Conservation (phyloP, 495 filamentous ascomycete species). For the Neurospora sp. region DNA sequence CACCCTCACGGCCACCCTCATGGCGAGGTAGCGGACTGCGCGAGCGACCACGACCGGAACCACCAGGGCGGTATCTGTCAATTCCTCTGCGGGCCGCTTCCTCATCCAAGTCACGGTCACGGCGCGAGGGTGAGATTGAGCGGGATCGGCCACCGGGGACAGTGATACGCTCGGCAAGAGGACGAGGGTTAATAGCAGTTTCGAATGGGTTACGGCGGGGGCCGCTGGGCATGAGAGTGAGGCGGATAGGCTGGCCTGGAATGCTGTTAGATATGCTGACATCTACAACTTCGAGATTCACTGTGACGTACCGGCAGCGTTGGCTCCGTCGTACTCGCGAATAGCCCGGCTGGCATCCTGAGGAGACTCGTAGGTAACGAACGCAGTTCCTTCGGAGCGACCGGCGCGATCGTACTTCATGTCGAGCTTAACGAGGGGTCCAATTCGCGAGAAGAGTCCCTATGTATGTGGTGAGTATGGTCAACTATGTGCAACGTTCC, state of each 20-base stretch:
- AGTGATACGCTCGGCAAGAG: constrained; percentile 70
- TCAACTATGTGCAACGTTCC: neutral
- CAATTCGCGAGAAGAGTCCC: constrained; percentile 75
- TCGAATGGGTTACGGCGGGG: constrained; percentile 47
- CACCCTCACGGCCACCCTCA: constrained; percentile 34
- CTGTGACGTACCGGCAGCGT: constrained; percentile 57
- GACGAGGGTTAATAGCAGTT: constrained; percentile 44
- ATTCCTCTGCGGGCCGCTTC: constrained; percentile 31
- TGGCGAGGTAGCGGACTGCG: neutral
- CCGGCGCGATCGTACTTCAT: constrained; percentile 84
- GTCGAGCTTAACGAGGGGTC: constrained; percentile 56
- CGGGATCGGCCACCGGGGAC: constrained; percentile 38
- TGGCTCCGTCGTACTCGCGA: constrained; percentile 76
- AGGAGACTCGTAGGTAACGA: constrained; percentile 63
- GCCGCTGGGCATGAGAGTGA: constrained; percentile 53
- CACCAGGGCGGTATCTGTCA: constrained; percentile 7
- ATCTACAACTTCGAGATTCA: neutral
- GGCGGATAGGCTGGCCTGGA: constrained; percentile 68
- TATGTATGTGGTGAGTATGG: constrained; percentile 24
- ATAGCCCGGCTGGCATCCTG: constrained; percentile 67
- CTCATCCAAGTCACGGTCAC: constrained; percentile 30
- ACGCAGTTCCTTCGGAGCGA: constrained; percentile 78
- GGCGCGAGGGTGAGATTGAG: constrained; percentile 39
- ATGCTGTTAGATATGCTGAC: constrained; percentile 6
- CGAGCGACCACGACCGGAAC: constrained; percentile 10